phyloP scores from a whole-genome alignment of 75 land plant species.

The Pinus tabuliformis region DNA sequence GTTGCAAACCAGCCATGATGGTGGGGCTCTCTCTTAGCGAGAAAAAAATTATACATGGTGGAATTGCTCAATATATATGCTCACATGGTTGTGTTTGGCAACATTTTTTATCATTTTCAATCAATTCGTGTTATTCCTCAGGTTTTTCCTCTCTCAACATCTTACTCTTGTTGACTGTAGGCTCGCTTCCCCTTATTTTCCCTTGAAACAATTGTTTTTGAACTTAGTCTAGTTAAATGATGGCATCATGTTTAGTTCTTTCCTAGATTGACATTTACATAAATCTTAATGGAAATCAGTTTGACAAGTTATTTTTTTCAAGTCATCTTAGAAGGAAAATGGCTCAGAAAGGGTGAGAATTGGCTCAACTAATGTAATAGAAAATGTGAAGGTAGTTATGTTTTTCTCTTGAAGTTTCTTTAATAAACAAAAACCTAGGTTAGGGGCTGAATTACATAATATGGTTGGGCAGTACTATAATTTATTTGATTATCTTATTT shows the following conservation, averaged over 20 bases:
- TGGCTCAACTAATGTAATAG: constrained; percentile 94
- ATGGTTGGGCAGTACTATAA: too few relatives aligned
- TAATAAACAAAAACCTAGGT: too few relatives aligned
- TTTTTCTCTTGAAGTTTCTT: not conserved
- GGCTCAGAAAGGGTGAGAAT: constrained; percentile 85
- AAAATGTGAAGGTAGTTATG: constrained; percentile 76
- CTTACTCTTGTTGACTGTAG: too few relatives aligned
- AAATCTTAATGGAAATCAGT: not conserved
- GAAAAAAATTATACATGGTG: constrained; percentile 64
- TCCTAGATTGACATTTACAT: not conserved
- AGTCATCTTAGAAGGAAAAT: constrained; percentile 53
- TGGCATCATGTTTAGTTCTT: not conserved
- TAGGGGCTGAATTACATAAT: too few relatives aligned
- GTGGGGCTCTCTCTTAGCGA: constrained; percentile 67
- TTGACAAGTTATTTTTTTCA: not conserved
- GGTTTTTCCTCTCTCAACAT: constrained; percentile 26
- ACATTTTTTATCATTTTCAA: constrained; percentile 65
- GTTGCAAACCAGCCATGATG: constrained; percentile 15
- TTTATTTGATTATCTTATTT: too few relatives aligned
- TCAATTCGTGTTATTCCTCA: constrained; percentile 85
- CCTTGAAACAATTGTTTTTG: not conserved
- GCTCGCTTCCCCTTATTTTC: not conserved
- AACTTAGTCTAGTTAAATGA: not conserved
- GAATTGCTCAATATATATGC: constrained; percentile 76
- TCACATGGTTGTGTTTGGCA: constrained; percentile 79